Evolutionary conservation across 2,329 filamentous ascomycete species (phyloP).

Genomic region (Polytolypa hystricis): DNA sequence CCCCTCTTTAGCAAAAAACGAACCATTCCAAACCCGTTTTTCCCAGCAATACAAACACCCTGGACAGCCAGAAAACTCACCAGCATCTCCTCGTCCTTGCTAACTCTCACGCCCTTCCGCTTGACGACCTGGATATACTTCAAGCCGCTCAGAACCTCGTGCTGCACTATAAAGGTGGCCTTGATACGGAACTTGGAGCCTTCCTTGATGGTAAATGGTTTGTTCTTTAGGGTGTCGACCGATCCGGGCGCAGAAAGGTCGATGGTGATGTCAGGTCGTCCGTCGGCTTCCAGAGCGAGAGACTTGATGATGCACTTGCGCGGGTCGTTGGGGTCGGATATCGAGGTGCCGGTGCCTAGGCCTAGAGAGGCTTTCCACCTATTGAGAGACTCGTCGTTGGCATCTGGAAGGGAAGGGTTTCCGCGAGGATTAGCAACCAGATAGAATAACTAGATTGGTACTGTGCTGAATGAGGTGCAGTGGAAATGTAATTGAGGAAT

Average conservation of each 20-base stretch:
- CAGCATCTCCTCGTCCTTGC: constrained; percentile 98
- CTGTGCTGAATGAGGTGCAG: no score
- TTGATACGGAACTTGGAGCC: constrained; percentile 89
- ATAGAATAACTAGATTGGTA: no score
- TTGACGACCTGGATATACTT: constrained; percentile 95
- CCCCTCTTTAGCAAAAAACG: not conserved
- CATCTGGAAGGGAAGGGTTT: no score
- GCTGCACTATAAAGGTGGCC: constrained; percentile 88
- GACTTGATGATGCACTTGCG: constrained; percentile 89
- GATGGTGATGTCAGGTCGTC: constrained; percentile 75
- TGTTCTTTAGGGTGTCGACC: constrained; percentile 68
- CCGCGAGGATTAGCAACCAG: no score
- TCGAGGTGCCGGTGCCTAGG: constrained; percentile 58
- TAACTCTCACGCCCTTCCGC: constrained; percentile 72
- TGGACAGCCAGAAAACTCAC: constrained; percentile 48
- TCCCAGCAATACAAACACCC: not conserved
- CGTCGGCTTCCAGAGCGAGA: constrained; percentile 75
- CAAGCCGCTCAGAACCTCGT: constrained; percentile 86
- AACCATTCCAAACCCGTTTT: not conserved
- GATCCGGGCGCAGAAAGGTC: constrained; percentile 67
- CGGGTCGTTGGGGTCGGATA: constrained; percentile 68
- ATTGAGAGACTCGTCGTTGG: constrained; percentile 83
- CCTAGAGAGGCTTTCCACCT: constrained; percentile 97
- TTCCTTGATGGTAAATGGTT: constrained; percentile 97
- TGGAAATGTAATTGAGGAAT: no score